Percentiles rank a stretch among this genome's conserved stretches.
These are phyloP conservation scores for Ampelomyces quisqualis DNA, from an alignment of 2,329 filamentous ascomycete genomes.

Conservation along the genomic window DNA sequence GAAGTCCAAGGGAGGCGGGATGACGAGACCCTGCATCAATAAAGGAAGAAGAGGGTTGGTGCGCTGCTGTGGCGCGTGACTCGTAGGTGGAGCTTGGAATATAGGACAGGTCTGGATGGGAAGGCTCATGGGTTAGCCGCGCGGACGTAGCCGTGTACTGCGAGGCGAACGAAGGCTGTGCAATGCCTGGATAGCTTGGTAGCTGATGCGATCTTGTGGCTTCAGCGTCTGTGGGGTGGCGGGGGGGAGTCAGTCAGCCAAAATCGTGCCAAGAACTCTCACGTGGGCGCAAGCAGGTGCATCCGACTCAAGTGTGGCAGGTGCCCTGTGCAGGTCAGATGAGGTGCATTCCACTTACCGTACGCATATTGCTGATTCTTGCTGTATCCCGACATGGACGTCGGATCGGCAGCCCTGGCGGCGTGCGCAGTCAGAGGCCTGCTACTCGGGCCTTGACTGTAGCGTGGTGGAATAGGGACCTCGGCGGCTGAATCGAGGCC, in stretches of 20 bases:
- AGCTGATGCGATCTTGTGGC: constrained; percentile 62
- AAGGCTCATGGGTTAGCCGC: constrained; percentile 52
- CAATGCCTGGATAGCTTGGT: constrained; percentile 51
- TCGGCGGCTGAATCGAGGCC: constrained; percentile 27
- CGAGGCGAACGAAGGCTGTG: constrained; percentile 52
- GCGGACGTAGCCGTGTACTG: constrained; percentile 53
- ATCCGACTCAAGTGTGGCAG: constrained; percentile 42
- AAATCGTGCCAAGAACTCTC: constrained; percentile 34
- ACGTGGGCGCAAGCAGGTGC: constrained; percentile 42
- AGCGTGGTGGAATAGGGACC: constrained; percentile 31
- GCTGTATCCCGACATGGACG: constrained; percentile 80
- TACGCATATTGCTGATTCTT: constrained; percentile 78
- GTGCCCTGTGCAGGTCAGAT: constrained; percentile 42
- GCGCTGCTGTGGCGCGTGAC: constrained; percentile 48
- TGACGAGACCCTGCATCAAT: constrained; percentile 62
- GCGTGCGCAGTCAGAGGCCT: constrained; percentile 54
- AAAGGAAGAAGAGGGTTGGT: constrained; percentile 52
- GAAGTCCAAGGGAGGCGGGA: constrained; percentile 48
- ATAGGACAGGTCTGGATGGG: constrained; percentile 48
- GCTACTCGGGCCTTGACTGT: constrained; percentile 37
- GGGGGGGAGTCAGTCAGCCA: constrained; percentile 54
- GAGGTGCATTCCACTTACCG: constrained; percentile 63
- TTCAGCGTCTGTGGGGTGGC: constrained; percentile 57
- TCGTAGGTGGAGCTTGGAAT: constrained; percentile 51
- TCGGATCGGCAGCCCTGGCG: constrained; percentile 48